Evolutionary conservation across 257 asterid species (phyloP), one percentile per base, ranked within the genome.

Genomic region (Solanum paucissectum): DNA sequence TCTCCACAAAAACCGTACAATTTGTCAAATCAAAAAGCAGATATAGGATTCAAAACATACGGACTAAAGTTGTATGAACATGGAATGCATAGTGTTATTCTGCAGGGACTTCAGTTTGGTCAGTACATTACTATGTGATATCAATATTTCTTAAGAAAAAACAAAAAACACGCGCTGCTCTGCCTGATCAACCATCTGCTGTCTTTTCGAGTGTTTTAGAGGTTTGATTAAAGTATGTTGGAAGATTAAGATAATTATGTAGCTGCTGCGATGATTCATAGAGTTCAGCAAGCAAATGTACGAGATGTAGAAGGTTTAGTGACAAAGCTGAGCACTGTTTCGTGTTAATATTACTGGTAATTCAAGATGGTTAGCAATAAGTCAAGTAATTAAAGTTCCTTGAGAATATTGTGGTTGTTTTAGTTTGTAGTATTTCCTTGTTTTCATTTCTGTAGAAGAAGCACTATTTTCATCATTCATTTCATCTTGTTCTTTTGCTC

Each of bases 101-200:
- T 88, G 21, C 91, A 88, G 69, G 93, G 92, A 44, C 86, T 92
- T 42, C 91, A 90, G 71, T 86, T 93, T 74, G 95, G 93, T 79
- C 92, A 87, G 49, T 89, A 90, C 84, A 90, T 90, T 46, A 16
- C 40, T 29, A 14, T 81, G 85, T 81, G 85, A 79, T 44, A 73
- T 88, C 90, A 25, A 87, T 91, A 27, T 83, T 52, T 20, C 90
- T 71, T 75, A 69, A 27, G 86, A 88, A 87, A 52, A 62, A 34
- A n/a, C n/a, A 72, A 46, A 21, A 21, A 58, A 42, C 60, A 49
- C 64, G 38, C 14, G 13, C 25, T n/a, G 37, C n/a, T 75, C 20
- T 5, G 6, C 55, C 82, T 9, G 32, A 37, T 23, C 29, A 13
- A 21, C 18, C 34, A 6, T 76, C 21, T 76, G 34, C 23, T 14